Percentiles rank a stretch among this genome's conserved stretches.
These are phyloP conservation scores for Caryopteris hybrid DNA, from an alignment of 305 asterid genomes.

Conservation along the genomic window DNA sequence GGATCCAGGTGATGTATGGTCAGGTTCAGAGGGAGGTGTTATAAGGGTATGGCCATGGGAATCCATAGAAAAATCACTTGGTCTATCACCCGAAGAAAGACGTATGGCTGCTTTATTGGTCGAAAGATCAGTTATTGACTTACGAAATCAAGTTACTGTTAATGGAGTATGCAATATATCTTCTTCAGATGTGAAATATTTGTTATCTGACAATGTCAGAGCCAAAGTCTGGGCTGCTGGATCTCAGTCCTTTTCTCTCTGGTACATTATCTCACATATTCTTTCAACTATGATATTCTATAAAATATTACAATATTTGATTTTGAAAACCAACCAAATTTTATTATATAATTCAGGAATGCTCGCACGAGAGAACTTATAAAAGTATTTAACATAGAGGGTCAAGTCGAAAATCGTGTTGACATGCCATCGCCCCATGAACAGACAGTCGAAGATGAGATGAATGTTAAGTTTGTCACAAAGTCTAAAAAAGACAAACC, in stretches of 20 bases:
- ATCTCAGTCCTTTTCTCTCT: slow-evolving; percentile 67
- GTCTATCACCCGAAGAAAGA: slow-evolving; percentile 71
- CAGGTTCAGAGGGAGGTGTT: slow-evolving; percentile 78
- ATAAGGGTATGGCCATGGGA: slow-evolving; percentile 94
- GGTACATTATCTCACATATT: slow-evolving; percentile 34
- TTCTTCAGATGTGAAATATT: slow-evolving; percentile 71
- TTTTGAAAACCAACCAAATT: not conserved
- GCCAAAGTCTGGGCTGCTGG: slow-evolving; percentile 87
- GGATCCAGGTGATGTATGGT: slow-evolving; percentile 84
- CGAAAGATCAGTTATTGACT: slow-evolving; percentile 71
- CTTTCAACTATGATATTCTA: not conserved
- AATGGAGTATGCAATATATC: slow-evolving; percentile 85
- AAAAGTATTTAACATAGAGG: slow-evolving; percentile 84
- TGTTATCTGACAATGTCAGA: slow-evolving; percentile 63
- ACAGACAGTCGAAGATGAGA: slow-evolving; percentile 66
- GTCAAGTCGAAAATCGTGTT: slow-evolving; percentile 80
- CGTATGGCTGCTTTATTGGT: slow-evolving; percentile 89
- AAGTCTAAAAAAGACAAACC: slow-evolving; percentile 77
- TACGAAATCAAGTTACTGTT: slow-evolving; percentile 75
- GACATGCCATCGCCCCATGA: slow-evolving; percentile 67
- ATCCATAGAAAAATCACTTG: slow-evolving; percentile 69
- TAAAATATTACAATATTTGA: not conserved
- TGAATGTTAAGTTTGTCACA: slow-evolving; percentile 53
- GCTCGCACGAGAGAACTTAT: slow-evolving; percentile 83
- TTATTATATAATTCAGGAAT: slow-evolving; percentile 51